phyloP scores from a whole-genome alignment of 345 rosid species.

The Salix viminalis region DNA sequence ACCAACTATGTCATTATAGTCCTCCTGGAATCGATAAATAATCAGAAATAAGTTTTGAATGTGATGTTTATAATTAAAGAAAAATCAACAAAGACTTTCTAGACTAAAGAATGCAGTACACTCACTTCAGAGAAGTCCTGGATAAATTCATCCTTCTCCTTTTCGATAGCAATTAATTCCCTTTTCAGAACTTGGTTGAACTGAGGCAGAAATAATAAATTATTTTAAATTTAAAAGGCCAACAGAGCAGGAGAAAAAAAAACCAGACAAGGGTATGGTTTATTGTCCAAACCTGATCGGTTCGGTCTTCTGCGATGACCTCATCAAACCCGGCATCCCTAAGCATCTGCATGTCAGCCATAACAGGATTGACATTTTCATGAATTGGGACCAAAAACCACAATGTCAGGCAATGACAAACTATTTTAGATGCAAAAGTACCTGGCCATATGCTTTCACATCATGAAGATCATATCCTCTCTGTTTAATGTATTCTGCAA shows the following conservation, averaged over 20 bases:
- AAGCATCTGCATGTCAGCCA: constrained; percentile 54
- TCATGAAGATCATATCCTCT: constrained; percentile 96
- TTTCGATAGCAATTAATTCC: constrained; percentile 61
- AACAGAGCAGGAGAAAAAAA: not conserved
- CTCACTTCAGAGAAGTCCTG: constrained; percentile 71
- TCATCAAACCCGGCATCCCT: constrained; percentile 75
- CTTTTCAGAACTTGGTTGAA: constrained; percentile 63
- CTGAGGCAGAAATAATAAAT: constrained; percentile 38
- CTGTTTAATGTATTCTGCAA: constrained; percentile 64
- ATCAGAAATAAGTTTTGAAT: not conserved
- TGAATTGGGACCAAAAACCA: not conserved
- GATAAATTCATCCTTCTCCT: constrained; percentile 68
- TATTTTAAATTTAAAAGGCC: not conserved
- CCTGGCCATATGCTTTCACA: constrained; percentile 79
- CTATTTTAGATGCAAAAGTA: constrained; percentile 17
- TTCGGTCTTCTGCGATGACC: constrained; percentile 74
- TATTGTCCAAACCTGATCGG: constrained; percentile 54
- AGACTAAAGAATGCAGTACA: not conserved
- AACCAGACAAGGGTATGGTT: not conserved
- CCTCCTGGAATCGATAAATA: constrained; percentile 46
- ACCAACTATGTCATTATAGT: constrained; percentile 59
- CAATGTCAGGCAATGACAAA: not conserved
- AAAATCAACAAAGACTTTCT: not conserved
- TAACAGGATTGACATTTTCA: constrained; percentile 2
- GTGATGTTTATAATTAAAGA: not conserved